These are phyloP conservation scores for Coemansia sp. DNA, from an alignment of 192 early-diverging fungal species.

Conservation along the genomic window DNA sequence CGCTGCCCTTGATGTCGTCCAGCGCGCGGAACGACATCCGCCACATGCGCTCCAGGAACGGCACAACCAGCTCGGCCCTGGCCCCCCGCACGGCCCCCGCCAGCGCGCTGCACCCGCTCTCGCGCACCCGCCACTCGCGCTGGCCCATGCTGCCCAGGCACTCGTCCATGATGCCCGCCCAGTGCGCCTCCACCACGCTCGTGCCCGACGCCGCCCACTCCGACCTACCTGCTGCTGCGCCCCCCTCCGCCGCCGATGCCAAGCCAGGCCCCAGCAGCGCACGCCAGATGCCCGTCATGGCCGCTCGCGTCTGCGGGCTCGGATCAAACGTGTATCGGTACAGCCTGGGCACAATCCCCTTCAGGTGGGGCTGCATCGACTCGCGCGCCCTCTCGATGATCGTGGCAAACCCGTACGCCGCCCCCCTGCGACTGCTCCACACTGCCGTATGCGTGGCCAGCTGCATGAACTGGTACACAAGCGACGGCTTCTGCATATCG, in stretches of 20 bases:
- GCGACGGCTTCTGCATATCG: constrained; percentile 90
- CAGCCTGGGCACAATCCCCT: constrained; percentile 74
- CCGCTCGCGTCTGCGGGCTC: constrained; percentile 77
- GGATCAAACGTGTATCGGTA: constrained; percentile 93
- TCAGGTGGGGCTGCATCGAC: constrained; percentile 77
- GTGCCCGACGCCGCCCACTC: constrained; percentile 6
- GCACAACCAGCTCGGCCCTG: constrained; percentile 28
- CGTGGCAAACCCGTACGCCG: constrained; percentile 81
- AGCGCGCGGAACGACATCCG: constrained; percentile 84
- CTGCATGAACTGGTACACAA: constrained; percentile 93
- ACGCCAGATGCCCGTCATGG: constrained; percentile 91
- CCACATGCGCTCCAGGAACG: constrained; percentile 81
- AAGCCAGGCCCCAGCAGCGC: constrained; percentile 59
- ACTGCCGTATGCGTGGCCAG: constrained; percentile 89
- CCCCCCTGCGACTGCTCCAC: constrained; percentile 87
- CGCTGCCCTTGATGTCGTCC: constrained; percentile 94
- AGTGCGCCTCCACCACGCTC: constrained; percentile 23
- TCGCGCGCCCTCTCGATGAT: constrained; percentile 76
- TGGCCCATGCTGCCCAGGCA: constrained; percentile 73
- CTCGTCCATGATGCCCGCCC: constrained; percentile 77
- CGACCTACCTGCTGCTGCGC: not conserved
- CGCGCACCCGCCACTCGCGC: constrained; percentile 82
- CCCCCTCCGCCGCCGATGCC: not conserved
- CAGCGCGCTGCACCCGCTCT: constrained; percentile 62
- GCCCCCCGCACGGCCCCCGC: constrained; percentile 26